Conservation (phyloP, 768 basidiomycete genomes). For the Tulasnella sp. region DNA sequence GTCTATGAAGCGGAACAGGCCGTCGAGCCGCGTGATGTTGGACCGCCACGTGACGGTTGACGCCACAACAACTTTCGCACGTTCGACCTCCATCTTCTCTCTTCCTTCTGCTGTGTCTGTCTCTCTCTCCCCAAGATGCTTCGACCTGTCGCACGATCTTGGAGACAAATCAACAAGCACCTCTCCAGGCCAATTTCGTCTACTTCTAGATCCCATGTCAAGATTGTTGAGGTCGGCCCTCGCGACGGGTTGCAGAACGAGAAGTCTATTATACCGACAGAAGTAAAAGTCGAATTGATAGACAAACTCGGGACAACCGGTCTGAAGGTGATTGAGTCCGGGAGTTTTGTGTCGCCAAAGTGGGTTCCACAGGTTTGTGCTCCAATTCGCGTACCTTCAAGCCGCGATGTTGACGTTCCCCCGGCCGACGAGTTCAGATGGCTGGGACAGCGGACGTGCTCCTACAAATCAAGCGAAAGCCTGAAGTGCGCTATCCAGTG, state of each 20-base stretch:
- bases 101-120: not conserved
- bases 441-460: conserved; percentile 78
- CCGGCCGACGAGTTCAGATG: conserved; percentile 54
- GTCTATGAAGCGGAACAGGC: not conserved
- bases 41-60: not conserved
- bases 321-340: conserved; percentile 67
- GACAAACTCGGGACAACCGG: conserved; percentile 69
- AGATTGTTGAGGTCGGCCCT: conserved; percentile 85
- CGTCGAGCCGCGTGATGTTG: not conserved
- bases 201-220: not conserved
- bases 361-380: conserved; percentile 83
- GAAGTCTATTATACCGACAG: conserved; percentile 63
- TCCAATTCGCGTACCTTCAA: not conserved
- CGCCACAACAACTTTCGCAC: not conserved
- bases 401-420: not conserved
- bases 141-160: not conserved
- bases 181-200: not conserved
- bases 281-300: conserved; percentile 75
- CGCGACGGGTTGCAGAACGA: conserved; percentile 93
- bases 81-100: not conserved
- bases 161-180: not conserved
- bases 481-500: conserved; percentile 67
- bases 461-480: conserved; percentile 50
- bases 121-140: not conserved
- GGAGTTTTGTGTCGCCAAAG: conserved; percentile 89